Conservation (phyloP, 352 stramenopile genomes). For the Globisporangium barbulae region DNA sequence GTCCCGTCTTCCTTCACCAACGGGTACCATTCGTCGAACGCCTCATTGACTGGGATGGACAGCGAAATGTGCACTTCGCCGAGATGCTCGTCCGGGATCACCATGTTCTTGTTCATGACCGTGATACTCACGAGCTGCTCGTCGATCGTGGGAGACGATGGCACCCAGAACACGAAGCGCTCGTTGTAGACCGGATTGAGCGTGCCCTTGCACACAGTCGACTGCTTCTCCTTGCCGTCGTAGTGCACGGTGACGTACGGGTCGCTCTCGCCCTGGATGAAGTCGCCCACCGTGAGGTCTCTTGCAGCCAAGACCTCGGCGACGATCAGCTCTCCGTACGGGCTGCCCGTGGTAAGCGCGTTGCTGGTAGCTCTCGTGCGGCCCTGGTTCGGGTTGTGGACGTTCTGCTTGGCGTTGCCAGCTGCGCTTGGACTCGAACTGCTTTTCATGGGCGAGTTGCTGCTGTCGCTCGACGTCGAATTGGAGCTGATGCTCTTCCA, state of each 20-base stretch:
- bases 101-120: constrained; percentile 40
- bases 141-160: constrained; percentile 42
- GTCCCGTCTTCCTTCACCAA: constrained; percentile 54
- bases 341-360: constrained; percentile 35
- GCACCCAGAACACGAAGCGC: constrained; percentile 71
- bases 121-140: constrained; percentile 42
- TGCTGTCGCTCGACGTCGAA: constrained; percentile 15
- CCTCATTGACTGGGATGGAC: constrained; percentile 59
- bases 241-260: constrained; percentile 46
- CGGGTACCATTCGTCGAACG: constrained; percentile 69
- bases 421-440: constrained; percentile 12
- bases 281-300: constrained; percentile 40
- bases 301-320: constrained; percentile 58
- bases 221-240: constrained; percentile 32
- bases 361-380: constrained; percentile 16
- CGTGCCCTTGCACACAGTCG: constrained; percentile 23
- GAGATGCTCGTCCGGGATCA: constrained; percentile 47
- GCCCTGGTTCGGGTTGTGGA: constrained; percentile 38
- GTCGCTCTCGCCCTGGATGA: constrained; percentile 36
- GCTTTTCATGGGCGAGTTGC: constrained; percentile 7
- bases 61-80: constrained; percentile 71
- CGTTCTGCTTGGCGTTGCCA: constrained; percentile 40
- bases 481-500: constrained; percentile 43
- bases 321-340: constrained; percentile 66
- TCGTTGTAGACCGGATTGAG: constrained; percentile 52